phyloP scores from a whole-genome alignment of 768 basidiomycete genomes.

The Tulasnella sp. region DNA sequence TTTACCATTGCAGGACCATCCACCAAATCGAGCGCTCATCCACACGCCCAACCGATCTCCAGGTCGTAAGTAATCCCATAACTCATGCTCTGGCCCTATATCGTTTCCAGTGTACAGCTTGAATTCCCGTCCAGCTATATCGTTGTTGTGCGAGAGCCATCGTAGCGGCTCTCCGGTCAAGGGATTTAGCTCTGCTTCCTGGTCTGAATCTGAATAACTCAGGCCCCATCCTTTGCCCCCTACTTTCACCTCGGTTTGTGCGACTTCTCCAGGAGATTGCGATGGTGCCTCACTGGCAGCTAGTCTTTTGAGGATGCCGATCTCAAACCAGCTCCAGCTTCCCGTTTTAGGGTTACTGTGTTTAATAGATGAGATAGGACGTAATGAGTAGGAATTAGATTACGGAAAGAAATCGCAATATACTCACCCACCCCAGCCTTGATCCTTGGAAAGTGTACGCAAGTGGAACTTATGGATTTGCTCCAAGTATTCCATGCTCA shows the following conservation, averaged over 20 bases:
- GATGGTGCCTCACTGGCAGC: background rate
- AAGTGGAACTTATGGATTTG: background rate
- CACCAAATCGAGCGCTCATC: conserved; percentile 1
- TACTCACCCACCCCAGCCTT: conserved; percentile 10
- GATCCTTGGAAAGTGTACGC: conserved; percentile 8
- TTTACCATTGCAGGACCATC: background rate
- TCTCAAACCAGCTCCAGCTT: conserved; percentile 11
- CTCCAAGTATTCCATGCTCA: background rate
- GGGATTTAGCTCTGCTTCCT: no score
- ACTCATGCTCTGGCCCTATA: conserved; percentile 4
- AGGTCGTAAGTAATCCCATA: background rate
- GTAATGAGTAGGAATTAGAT: background rate
- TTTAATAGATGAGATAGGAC: no score
- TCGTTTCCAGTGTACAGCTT: background rate
- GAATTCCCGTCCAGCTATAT: background rate
- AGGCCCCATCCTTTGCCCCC: no score
- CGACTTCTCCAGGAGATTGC: no score
- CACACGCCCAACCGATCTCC: conserved; percentile 11
- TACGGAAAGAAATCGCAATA: background rate
- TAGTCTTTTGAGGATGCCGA: background rate
- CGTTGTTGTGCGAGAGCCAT: conserved; percentile 7
- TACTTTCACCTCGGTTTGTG: background rate
- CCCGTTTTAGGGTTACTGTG: background rate
- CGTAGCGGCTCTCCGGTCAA: background rate
- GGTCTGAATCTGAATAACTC: background rate